A percentile compares a stretch with the other conserved stretches of the same genome.
Evolutionary conservation across 2,329 filamentous ascomycete genomes (phyloP).

Genomic region (Xylariaceae sp.): DNA sequence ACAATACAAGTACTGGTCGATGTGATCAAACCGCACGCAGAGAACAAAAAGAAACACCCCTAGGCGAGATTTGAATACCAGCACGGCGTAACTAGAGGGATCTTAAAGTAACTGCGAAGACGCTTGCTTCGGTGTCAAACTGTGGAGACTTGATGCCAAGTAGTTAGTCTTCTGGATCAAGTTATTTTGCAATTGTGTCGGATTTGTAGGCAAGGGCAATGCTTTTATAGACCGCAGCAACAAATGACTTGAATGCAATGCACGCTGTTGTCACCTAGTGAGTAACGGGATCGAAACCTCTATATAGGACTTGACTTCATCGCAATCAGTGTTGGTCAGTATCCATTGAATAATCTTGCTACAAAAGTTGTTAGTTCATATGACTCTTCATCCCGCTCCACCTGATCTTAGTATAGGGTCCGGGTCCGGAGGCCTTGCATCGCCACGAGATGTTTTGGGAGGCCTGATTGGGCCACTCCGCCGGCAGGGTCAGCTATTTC

Average conservation of each 20-base stretch:
- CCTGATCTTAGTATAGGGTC: conserved; percentile 22
- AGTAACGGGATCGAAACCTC: too few relatives aligned
- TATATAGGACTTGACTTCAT: too few relatives aligned
- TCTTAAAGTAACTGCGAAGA: conserved; percentile 6
- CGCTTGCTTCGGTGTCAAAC: background rate
- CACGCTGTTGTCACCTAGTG: background rate
- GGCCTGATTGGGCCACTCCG: conserved; percentile 17
- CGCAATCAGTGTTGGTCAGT: conserved; percentile 2
- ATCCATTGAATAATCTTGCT: background rate
- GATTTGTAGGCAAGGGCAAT: too few relatives aligned
- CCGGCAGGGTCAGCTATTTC: conserved; percentile 1
- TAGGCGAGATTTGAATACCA: conserved; percentile 4
- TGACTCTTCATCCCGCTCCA: conserved; percentile 20
- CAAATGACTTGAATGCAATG: background rate
- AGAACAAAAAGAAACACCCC: background rate
- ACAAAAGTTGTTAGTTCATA: conserved; percentile 14
- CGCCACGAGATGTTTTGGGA: conserved; percentile 4
- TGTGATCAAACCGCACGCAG: background rate
- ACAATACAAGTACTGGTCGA: background rate
- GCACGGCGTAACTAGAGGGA: background rate
- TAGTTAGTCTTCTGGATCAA: conserved; percentile 14
- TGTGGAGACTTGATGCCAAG: conserved; percentile 16
- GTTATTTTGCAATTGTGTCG: conserved; percentile 1
- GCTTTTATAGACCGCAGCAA: background rate
- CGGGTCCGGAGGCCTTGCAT: conserved; percentile 19